phyloP scores from a whole-genome alignment of 495 filamentous ascomycete species.

The Aspergillus olivimuriae region DNA sequence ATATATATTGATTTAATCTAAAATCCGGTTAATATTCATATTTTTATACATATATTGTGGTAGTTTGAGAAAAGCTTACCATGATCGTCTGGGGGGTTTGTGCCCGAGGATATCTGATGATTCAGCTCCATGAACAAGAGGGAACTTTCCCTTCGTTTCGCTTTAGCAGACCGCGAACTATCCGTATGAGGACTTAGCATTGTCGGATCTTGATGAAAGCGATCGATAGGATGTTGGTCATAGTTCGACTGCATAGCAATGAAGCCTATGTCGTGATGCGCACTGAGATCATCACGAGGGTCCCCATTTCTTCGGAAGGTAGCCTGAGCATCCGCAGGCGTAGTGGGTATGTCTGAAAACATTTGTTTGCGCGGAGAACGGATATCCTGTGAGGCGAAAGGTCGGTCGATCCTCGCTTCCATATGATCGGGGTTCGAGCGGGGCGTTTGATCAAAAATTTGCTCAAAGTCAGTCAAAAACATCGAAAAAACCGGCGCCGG shows the following conservation, averaged over 20 bases:
- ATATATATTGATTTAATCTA: no score
- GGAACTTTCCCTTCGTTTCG: constrained; percentile 53
- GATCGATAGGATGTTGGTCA: constrained; percentile 26
- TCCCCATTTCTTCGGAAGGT: constrained; percentile 38
- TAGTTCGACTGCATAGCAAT: constrained; percentile 58
- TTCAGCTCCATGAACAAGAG: constrained; percentile 48
- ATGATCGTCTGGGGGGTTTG: constrained; percentile 16
- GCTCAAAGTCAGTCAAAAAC: constrained; percentile 84
- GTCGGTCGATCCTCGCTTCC: constrained; percentile 41
- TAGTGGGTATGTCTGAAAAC: constrained; percentile 64
- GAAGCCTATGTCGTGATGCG: constrained; percentile 51
- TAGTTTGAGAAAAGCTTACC: constrained; percentile 13
- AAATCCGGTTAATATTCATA: no score
- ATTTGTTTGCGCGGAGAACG: constrained; percentile 62
- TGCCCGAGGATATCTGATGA: constrained; percentile 19
- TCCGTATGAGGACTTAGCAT: constrained; percentile 35
- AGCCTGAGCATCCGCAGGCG: constrained; percentile 58
- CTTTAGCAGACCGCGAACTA: constrained; percentile 35
- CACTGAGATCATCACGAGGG: constrained; percentile 20
- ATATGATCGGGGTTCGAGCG: constrained; percentile 13
- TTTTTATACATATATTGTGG: no score
- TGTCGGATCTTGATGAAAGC: constrained; percentile 18
- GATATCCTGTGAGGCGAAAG: constrained; percentile 52
- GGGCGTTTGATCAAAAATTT: constrained; percentile 66
- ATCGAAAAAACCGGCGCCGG: constrained; percentile 89